Base-by-base conservation (phyloP, 305 asterid species). In the Petunia hybrid region DNA sequence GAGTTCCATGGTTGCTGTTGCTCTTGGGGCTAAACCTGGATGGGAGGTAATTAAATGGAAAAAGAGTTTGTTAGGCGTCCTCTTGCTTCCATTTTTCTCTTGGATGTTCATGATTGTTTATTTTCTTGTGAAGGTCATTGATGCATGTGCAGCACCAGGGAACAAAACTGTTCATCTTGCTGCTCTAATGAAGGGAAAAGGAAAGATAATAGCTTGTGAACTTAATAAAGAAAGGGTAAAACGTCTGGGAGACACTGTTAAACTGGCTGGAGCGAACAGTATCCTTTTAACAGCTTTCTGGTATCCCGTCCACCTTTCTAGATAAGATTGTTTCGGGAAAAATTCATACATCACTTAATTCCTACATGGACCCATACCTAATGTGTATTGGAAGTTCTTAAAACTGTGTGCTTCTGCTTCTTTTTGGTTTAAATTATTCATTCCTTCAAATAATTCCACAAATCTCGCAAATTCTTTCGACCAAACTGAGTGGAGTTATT, bases 101-200 rank as follows among this genome's bases (percentile, higher is more conserved):
- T 74, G 62, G 77, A 80, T 80, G 40, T 39, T 51, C 61, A 43
- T 13, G n/a, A 9, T 84, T 68, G 40, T 3, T 71, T 39, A 77
- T 84, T 76, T 80, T 77, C 38, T 80, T 83, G 74, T 87, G 91
- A 86, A 95, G 99, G 98, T 95, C 78, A 89, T 96, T 80, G 99
- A 96, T 85, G 98, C 99, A 63, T 96, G 99, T 83, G 83, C 98
- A 63, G 99, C 99, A 62, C 99, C 98, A 36, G 98, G 99, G 66
- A 96, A 96, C 87, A 96, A 96, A 87, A 96, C 99, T 38, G 86
- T 96, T 79, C 99, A 96, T 86, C 92, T 96, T 59, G 97, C 99
- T 62, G 95, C 97, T 81, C 91, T 96, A 74, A 92, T 93, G 97
- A 89, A 91, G 87, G 97, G 97, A 85, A 83, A 82, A 78, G 98